Evolutionary conservation across 805 yeast genomes (phyloP), one percentile per base, ranked within the genome.

Genomic region (Pichia manshurica): DNA sequence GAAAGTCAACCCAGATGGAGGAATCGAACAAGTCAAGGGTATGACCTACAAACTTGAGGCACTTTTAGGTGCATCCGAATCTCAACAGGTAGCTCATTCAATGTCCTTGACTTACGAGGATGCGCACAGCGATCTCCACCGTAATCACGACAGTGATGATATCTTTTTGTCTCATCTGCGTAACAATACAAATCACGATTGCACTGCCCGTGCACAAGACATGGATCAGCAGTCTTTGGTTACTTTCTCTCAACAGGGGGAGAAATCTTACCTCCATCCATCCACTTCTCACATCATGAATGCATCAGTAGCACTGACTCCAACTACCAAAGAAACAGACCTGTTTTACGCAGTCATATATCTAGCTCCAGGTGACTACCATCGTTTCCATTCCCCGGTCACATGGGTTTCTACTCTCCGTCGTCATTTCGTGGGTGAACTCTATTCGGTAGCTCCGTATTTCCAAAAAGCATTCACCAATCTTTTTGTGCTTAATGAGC

Each of bases 361-460:
- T 63, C 73, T 93, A 46, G 96, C 98, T 0, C 99, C 99, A 0
- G 99, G 99, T 35, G 99, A 93, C 64, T 93, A 93, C 66, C 99
- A 93, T 67, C 83, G 95, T 53, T 93, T 84, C 69, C 99, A 93
- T 64, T 87, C 98, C 10, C 99, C 99, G 3, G 78, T 88, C 1
- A 84, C 86, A 62, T 93, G 99, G 99, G 97, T 93, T 19, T 82
- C 95, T 41, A 87, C 93, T 16, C 65, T 87, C 46, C 82, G 99
- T 62, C 84, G 98, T 53, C 97, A 93, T 68, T 93, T 91, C 62
- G 86, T 90, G 28, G 99, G 99, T 21, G 96, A 93, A 65, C 74
- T 93, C 42, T 93, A 83, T 66, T 85, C 96, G 10, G 99, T 93
- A 13, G 95, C 98, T 0, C 99, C 99, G 8, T 91, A 84, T 63